Conservation (phyloP, 768 basidiomycete genomes). For the Tephrocybe sp. region DNA sequence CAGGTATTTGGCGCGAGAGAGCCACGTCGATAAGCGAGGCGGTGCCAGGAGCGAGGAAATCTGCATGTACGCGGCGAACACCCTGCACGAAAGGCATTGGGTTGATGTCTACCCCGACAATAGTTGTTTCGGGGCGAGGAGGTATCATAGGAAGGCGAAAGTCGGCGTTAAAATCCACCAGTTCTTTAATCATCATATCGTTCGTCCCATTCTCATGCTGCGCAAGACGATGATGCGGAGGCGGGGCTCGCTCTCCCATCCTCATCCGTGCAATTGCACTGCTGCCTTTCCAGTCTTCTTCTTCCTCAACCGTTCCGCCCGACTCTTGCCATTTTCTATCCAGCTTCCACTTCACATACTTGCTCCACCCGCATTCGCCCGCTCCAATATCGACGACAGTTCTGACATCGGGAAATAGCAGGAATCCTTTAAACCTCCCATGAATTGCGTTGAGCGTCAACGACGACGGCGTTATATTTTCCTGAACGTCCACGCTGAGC, state of each 20-base stretch:
- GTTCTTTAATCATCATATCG: neutral
- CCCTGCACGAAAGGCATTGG: constrained; percentile 67
- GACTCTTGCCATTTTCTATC: neutral
- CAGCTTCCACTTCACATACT: neutral
- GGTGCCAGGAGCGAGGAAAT: constrained; percentile 65
- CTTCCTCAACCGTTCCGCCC: neutral
- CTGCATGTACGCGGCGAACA: constrained; percentile 70
- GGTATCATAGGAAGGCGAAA: too few relatives aligned
- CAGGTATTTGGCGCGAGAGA: too few relatives aligned
- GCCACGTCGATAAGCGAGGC: constrained; percentile 38
- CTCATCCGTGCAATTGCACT: neutral
- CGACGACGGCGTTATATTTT: too few relatives aligned
- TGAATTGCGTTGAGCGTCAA: neutral
- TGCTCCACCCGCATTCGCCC: neutral
- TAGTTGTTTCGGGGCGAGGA: constrained; percentile 13
- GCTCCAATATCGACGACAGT: constrained; percentile 5
- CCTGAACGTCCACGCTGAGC: too few relatives aligned
- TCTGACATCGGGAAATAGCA: neutral
- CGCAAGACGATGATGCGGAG: neutral
- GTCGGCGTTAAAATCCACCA: too few relatives aligned
- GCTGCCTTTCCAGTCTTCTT: neutral
- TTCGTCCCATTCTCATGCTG: neutral
- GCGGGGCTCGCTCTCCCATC: neutral
- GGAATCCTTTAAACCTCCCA: neutral
- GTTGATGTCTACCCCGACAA: constrained; percentile 81